phyloP scores from a whole-genome alignment of 495 filamentous ascomycete genomes.

The Hyaloscypha bicolor region DNA sequence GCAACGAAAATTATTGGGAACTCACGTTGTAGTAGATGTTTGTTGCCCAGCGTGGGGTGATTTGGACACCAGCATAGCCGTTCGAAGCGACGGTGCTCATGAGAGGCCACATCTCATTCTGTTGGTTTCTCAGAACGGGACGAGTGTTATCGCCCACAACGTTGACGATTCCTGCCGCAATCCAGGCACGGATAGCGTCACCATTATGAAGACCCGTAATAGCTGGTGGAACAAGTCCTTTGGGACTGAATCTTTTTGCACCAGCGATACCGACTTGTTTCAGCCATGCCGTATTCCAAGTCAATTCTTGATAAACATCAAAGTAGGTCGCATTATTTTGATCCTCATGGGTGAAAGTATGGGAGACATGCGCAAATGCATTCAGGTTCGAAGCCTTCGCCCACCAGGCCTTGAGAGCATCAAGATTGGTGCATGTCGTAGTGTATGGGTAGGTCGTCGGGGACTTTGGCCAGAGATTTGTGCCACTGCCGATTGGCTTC shows the following conservation, averaged over 20 bases:
- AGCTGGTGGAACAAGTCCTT: slow-evolving; percentile 63
- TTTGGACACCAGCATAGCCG: slow-evolving; percentile 58
- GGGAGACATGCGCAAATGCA: slow-evolving; percentile 57
- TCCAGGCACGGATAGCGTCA: slow-evolving; percentile 61
- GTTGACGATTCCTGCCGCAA: slow-evolving; percentile 58
- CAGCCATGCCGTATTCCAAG: slow-evolving; percentile 63
- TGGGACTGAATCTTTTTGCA: slow-evolving; percentile 46
- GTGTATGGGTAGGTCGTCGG: slow-evolving; percentile 52
- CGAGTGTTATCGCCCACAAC: slow-evolving; percentile 68
- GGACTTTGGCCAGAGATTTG: slow-evolving; percentile 52
- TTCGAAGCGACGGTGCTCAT: slow-evolving; percentile 52
- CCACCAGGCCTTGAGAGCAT: slow-evolving; percentile 55
- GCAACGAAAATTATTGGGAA: not conserved
- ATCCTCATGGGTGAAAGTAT: slow-evolving; percentile 65
- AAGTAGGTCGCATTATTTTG: slow-evolving; percentile 62
- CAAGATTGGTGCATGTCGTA: slow-evolving; percentile 47
- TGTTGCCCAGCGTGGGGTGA: slow-evolving; percentile 64
- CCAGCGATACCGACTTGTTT: slow-evolving; percentile 49
- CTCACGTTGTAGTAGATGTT: slow-evolving; percentile 63
- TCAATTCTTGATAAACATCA: slow-evolving; percentile 58
- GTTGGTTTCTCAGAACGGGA: slow-evolving; percentile 46
- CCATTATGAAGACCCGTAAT: slow-evolving; percentile 69
- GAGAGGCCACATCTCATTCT: slow-evolving; percentile 51
- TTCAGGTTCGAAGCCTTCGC: slow-evolving; percentile 47
- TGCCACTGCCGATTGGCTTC: slow-evolving; percentile 60